Evolutionary conservation across 2,329 filamentous ascomycete genomes (phyloP), one percentile per base, ranked within the genome.

Genomic region (Xylariaceae sp.): DNA sequence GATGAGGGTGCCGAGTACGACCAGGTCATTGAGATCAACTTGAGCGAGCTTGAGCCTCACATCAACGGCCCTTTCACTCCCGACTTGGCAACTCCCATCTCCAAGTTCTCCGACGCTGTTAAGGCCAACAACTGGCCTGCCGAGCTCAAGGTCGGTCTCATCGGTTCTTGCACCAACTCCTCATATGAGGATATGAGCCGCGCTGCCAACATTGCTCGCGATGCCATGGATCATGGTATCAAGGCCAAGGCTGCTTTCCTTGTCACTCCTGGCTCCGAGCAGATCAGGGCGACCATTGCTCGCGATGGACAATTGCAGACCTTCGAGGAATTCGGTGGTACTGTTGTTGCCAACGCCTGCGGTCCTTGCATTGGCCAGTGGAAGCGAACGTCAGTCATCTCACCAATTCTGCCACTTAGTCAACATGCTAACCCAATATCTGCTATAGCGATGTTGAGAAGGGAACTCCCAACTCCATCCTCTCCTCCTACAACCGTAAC

Each of bases 401-500:
- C n/a, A 12, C 14, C 5, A 16, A 17, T 42, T n/a, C 18, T 18
- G 3, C 3, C 6, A 5, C 5, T 5, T 19, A 17, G 3, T 42
- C 14, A 17, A 17, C 14, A 16, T 18, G 17, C 18, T 42, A 19
- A 17, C 5, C 6, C 14, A 5, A 42, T 6, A 16, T 18, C 17
- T 17, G 18, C 13, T 39, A 17, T 17, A 42, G 40, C 17, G 18
- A 17, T 12, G 90, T 97, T 51, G 88, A 92, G 82, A 97, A 97
- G 84, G 93, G 93, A 62, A 86, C 89, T 65, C 79, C 91, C 67
- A 99, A 99, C 86, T 95, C 91, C 6, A 99, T 99, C 72, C 80
- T 99, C 71, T 97, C 92, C 43, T 97, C 94, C 28, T 99, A 97
- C 87, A 99, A 99, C 88, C 91, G 94, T 76, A 97, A 99, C 86